Evolutionary conservation across 345 rosid genomes (phyloP), one percentile per base, ranked within the genome.

Genomic region (Clausena lansium): DNA sequence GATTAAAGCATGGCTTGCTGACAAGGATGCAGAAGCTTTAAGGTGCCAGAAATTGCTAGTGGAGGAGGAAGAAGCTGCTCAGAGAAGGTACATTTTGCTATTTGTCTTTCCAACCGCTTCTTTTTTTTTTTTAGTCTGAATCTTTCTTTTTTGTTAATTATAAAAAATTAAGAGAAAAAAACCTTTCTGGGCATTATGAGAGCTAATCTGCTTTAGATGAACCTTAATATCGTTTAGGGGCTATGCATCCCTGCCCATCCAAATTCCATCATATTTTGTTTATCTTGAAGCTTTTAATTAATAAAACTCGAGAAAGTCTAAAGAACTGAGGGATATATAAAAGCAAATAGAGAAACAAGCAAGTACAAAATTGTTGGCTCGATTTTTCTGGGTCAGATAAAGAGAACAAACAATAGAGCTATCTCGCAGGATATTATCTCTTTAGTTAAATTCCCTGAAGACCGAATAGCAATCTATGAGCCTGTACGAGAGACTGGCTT

Each of bases 51-150:
- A 93, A 79, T 83, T 92, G 85, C 89, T 94, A 35, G 88, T 97
- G 82, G 98, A 94, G 85, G 99, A 97, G 85, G 98, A 97, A 87
- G 99, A 94, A 88, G 97, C 97, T 79, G 93, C 95, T 58, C 95
- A 80, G 80, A 91, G 88, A 86, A 97, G 97, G 99, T 94, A 79
- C 35, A 50, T 76, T 73, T 50, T 77, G 35, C 57, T 15, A 67
- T 47, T 36, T 54, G 28, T 36, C 35, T 47, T 76, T 32, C 30
- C 3, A n/a, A n/a, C 63, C 30, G 4, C 25, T 33, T 54, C 36
- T 9, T 3, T 13, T 33, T 11, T 62, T 33, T 50, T 6, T 1
- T 30, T 1, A 30, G 1, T 30, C 32, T 30, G 15, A 25, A 24
- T 73, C 9, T 4, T 50, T n/a, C 63, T 20, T 7, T 32, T 58